Percentiles rank a stretch among this genome's conserved stretches.
Evolutionary conservation across 305 asterid genomes (phyloP).

Genomic region (Salvia sclarea): DNA sequence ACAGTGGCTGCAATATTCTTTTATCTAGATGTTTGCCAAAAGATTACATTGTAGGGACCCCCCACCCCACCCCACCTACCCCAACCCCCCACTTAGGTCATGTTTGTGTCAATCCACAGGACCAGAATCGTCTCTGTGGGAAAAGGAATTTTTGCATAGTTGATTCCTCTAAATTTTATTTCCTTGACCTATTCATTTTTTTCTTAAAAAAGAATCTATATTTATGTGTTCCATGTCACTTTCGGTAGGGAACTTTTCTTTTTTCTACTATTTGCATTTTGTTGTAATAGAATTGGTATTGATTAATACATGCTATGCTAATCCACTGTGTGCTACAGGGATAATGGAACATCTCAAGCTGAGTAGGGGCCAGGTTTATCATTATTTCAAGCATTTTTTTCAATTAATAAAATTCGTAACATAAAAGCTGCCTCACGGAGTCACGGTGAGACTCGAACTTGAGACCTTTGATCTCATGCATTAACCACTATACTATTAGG

Average conservation of each 20-base stretch:
- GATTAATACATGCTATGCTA: conserved; percentile 1
- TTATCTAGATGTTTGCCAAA: background rate
- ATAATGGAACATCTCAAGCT: background rate
- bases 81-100: no score
- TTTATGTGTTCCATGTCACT: conserved; percentile 31
- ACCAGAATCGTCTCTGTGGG: conserved; percentile 38
- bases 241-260: conserved; percentile 14
- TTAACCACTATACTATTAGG: no score
- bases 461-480: no score
- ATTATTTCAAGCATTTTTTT: background rate
- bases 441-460: no score
- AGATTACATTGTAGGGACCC: conserved; percentile 49
- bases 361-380: conserved; percentile 25
- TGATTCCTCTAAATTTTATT: conserved; percentile 26
- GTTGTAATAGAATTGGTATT: conserved; percentile 27
- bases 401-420: no score
- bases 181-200: background rate
- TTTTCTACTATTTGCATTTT: conserved; percentile 35
- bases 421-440: no score
- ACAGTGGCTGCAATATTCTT: conserved; percentile 34
- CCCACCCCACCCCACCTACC: no score
- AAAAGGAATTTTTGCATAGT: conserved; percentile 22
- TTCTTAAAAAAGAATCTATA: background rate
- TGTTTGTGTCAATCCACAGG: conserved; percentile 39
- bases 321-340: background rate